A percentile compares a stretch with the other conserved stretches of the same genome.
Conservation (phyloP, 73 alveolate genomes). For the Strombidium stylifer region DNA sequence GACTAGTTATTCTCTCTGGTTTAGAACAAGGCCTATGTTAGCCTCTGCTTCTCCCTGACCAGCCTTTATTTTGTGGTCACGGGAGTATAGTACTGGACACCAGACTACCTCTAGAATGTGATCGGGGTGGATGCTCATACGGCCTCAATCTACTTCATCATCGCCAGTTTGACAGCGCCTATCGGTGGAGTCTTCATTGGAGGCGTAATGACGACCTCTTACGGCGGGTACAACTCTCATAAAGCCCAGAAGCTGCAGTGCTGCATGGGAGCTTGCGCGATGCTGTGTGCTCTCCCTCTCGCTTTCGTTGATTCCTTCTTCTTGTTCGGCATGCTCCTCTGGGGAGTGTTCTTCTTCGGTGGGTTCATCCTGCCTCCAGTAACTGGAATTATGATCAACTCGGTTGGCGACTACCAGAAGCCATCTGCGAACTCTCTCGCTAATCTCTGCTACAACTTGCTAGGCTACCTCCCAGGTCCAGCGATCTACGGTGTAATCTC, state of each 20-base stretch:
- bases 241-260: conserved; percentile 65
- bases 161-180: conserved; percentile 88
- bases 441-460: conserved; percentile 66
- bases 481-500: conserved; percentile 77
- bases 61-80: conserved; percentile 83
- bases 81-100: conserved; percentile 93
- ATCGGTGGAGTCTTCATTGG: conserved; percentile 87
- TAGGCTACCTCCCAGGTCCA: conserved; percentile 88
- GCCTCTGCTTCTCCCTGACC: conserved; percentile 69
- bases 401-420: conserved; percentile 62
- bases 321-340: conserved; percentile 55
- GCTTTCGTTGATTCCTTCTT: conserved; percentile 69
- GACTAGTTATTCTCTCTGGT: neutral
- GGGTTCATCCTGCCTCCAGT: conserved; percentile 89
- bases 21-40: conserved; percentile 27
- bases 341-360: conserved; percentile 89
- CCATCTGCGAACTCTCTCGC: conserved; percentile 79
- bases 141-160: conserved; percentile 68
- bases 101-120: conserved; percentile 79
- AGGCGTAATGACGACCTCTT: conserved; percentile 58
- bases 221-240: conserved; percentile 83
- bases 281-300: conserved; percentile 59
- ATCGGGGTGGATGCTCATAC: conserved; percentile 51
- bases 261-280: conserved; percentile 56
- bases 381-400: conserved; percentile 76